Percentiles rank a stretch among this genome's conserved stretches.
Conservation (phyloP, 352 stramenopile genomes). For the Globisporangium polare region DNA sequence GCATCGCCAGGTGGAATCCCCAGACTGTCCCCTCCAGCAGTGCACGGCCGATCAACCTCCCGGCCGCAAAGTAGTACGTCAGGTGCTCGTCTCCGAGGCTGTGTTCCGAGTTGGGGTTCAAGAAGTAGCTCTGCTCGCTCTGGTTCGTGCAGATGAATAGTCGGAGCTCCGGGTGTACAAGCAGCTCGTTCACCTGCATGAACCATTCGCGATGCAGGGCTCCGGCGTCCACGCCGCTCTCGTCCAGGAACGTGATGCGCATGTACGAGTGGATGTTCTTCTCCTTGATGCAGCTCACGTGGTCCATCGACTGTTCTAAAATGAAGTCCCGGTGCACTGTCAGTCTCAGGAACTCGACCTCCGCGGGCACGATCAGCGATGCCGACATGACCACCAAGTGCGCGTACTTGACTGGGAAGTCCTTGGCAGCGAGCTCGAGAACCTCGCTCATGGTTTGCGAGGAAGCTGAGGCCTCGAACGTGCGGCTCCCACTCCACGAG, state of each 20-base stretch:
- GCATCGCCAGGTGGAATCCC: constrained; percentile 90
- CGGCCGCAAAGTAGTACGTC: constrained; percentile 53
- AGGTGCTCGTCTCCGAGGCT: constrained; percentile 62
- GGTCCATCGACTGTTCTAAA: constrained; percentile 64
- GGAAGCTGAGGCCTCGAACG: neutral
- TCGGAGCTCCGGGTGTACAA: constrained; percentile 36
- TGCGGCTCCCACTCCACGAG: neutral
- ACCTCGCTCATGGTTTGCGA: constrained; percentile 14
- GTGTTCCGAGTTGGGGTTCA: constrained; percentile 53
- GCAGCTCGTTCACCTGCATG: constrained; percentile 62
- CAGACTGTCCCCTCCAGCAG: constrained; percentile 90
- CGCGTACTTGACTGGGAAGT: constrained; percentile 51
- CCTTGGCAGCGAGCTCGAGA: constrained; percentile 25
- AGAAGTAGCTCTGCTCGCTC: constrained; percentile 49
- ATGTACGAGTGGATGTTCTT: constrained; percentile 57
- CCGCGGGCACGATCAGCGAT: constrained; percentile 31
- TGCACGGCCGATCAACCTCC: constrained; percentile 53
- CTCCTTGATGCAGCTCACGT: constrained; percentile 47
- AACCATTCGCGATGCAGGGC: constrained; percentile 89
- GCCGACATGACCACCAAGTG: constrained; percentile 40
- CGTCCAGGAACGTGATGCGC: constrained; percentile 75
- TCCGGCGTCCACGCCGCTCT: constrained; percentile 83
- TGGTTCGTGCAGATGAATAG: constrained; percentile 62
- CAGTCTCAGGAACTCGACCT: constrained; percentile 45
- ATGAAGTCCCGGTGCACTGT: constrained; percentile 48